Evolutionary conservation across 2,329 filamentous ascomycete genomes (phyloP), one percentile per base, ranked within the genome.

Genomic region (Macrophomina tecta): DNA sequence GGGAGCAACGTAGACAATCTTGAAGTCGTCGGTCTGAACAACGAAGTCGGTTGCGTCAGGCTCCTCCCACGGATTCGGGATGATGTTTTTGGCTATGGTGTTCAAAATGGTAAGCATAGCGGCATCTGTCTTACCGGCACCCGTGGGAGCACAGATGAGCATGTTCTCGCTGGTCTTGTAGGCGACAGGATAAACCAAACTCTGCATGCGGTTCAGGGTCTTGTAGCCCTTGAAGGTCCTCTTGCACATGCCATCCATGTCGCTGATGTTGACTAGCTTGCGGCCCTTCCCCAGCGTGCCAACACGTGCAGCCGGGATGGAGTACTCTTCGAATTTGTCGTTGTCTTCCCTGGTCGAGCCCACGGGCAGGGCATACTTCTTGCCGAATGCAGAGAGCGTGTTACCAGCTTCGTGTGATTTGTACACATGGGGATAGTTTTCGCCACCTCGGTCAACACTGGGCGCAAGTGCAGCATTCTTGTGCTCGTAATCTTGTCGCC

Each of bases 81-180:
- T 83, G 30, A 92, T 87, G 73, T 98, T 94, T 76, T 97, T 94
- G 1, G 91, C 89, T 67, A 99, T 89, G 0, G 92, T 91, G 76
- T 97, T 96, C 67, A 99, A 83, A 67, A 99, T 93, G 0, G 96
- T 95, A 71, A 99, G 85, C 94, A 99, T 96, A 8, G 95, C 96
- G 36, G 94, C 95, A 80, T 99, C 95, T 1, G 95, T 99, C 85
- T 99, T 99, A 88, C 95, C 95, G 69, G 94, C 94, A 87, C 95
- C 95, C 64, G 95, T 99, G 4, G 95, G 95, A 28, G 95, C 95
- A 79, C 95, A 99, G 68, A 99, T 96, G 62, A 99, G 87, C 94
- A 99, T 97, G 72, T 99, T 99, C 80, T 99, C 95, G 74, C 89
- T 97, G 2, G 93, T 97, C 77, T 90, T 92, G 81, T 99, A 98